These are phyloP conservation scores for Cinchona pubescens DNA, from an alignment of 257 asterid genomes.

Conservation along the genomic window DNA sequence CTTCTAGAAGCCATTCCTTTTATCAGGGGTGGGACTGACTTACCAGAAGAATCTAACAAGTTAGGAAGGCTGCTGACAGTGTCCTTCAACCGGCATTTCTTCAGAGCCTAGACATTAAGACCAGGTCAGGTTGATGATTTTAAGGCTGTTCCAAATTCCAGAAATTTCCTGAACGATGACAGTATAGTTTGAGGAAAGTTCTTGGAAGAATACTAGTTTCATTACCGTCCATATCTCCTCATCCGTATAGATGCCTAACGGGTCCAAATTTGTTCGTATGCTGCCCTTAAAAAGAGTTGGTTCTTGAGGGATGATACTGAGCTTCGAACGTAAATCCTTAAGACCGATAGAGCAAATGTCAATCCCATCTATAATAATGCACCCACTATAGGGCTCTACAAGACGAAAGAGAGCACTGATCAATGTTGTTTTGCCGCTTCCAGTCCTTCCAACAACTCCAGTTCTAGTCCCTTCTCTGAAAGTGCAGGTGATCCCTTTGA, in stretches of 20 bases:
- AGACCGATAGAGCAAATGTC: slow-evolving; percentile 72
- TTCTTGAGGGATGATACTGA: slow-evolving; percentile 86
- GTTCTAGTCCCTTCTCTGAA: slow-evolving; percentile 61
- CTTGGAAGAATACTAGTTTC: background rate
- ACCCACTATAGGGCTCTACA: slow-evolving; percentile 68
- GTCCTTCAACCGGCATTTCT: slow-evolving; percentile 70
- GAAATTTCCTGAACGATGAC: background rate
- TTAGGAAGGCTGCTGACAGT: slow-evolving; percentile 55
- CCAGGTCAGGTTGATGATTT: background rate
- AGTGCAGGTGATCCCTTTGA: slow-evolving; percentile 70
- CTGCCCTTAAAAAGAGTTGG: slow-evolving; percentile 80
- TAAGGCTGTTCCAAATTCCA: background rate
- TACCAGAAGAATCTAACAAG: slow-evolving; percentile 71
- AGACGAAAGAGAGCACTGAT: slow-evolving; percentile 73
- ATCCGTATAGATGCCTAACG: slow-evolving; percentile 61
- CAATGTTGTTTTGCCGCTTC: slow-evolving; percentile 82
- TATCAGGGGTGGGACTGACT: background rate
- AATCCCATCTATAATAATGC: slow-evolving; percentile 49
- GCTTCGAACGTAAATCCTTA: slow-evolving; percentile 60
- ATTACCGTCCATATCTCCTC: slow-evolving; percentile 75
- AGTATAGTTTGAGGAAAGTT: background rate
- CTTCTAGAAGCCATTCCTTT: background rate
- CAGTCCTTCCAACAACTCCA: slow-evolving; percentile 86
- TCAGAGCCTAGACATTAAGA: slow-evolving; percentile 43
- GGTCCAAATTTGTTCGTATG: slow-evolving; percentile 71